Conservation (phyloP, 208 protist genomes). For the Wallacemonas sp. region DNA sequence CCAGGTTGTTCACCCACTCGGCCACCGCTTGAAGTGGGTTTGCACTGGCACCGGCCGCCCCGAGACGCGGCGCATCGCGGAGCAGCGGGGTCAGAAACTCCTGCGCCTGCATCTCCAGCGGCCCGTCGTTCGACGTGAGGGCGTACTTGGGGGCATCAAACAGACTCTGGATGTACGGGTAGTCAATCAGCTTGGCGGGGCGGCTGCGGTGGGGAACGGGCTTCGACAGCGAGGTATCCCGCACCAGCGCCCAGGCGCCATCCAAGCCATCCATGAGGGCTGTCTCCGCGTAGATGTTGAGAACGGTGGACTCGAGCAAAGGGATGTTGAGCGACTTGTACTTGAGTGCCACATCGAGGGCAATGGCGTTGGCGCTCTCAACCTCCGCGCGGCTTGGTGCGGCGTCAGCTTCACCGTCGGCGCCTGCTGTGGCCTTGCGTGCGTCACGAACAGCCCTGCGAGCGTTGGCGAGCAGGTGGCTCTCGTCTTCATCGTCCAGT, state of each 20-base stretch:
- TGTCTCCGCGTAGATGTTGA: slow-evolving; percentile 63
- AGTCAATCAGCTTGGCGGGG: slow-evolving; percentile 47
- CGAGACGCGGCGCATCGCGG: background rate
- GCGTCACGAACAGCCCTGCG: background rate
- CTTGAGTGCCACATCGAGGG: background rate
- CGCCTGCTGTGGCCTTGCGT: background rate
- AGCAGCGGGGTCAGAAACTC: slow-evolving; percentile 49
- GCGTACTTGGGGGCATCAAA: slow-evolving; percentile 44
- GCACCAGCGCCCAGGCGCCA: slow-evolving; percentile 47
- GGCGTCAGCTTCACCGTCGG: background rate
- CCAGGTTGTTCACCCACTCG: slow-evolving; percentile 9
- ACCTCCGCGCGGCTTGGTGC: background rate
- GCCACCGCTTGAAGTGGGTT: slow-evolving; percentile 6
- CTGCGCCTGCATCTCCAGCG: slow-evolving; percentile 41
- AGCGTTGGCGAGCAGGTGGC: background rate
- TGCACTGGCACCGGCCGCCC: background rate
- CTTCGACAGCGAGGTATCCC: slow-evolving; percentile 26
- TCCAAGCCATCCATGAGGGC: slow-evolving; percentile 52
- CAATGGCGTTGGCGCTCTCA: background rate
- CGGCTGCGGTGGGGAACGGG: slow-evolving; percentile 50
- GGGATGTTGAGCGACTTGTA: slow-evolving; percentile 21
- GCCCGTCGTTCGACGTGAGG: slow-evolving; percentile 28
- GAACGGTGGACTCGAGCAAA: slow-evolving; percentile 50
- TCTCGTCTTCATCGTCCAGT: slow-evolving; percentile 15
- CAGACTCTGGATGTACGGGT: slow-evolving; percentile 53